A percentile compares a stretch with the other conserved stretches of the same genome.
Evolutionary conservation across 2,329 filamentous ascomycete species (phyloP).

Genomic region (Fusarium haematococcum): DNA sequence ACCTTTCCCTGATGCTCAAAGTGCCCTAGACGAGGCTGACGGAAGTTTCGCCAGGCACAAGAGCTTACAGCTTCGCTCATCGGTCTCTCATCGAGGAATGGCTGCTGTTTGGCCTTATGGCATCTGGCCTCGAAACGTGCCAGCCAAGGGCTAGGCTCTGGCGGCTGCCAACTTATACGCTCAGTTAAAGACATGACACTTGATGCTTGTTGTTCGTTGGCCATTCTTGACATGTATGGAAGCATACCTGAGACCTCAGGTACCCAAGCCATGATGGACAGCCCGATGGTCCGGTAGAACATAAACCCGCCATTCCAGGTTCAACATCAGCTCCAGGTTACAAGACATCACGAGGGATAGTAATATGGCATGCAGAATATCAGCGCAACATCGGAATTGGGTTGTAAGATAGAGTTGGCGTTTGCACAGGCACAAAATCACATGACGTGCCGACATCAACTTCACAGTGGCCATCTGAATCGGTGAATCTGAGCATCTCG

Average conservation of each 20-base stretch:
- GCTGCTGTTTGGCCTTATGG: not conserved
- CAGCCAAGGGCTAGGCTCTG: not conserved
- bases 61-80: not conserved
- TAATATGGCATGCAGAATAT: not conserved
- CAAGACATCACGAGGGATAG: not conserved
- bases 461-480: slow-evolving; percentile 2
- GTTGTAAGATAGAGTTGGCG: not conserved
- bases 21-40: not conserved
- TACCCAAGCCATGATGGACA: not conserved
- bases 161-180: not conserved
- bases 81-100: not conserved
- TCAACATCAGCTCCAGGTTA: too few species aligned
- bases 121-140: not conserved
- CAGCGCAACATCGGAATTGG: not conserved
- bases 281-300: not conserved
- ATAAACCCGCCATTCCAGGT: not conserved
- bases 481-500: slow-evolving; percentile 44
- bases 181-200: not conserved
- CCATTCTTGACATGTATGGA: not conserved
- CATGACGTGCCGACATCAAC: not conserved
- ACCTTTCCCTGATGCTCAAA: not conserved
- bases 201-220: not conserved
- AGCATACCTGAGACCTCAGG: not conserved
- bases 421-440: not conserved
- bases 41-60: not conserved